Base-by-base conservation (phyloP, 2,329 filamentous ascomycete genomes). In the Polychaeton citri region DNA sequence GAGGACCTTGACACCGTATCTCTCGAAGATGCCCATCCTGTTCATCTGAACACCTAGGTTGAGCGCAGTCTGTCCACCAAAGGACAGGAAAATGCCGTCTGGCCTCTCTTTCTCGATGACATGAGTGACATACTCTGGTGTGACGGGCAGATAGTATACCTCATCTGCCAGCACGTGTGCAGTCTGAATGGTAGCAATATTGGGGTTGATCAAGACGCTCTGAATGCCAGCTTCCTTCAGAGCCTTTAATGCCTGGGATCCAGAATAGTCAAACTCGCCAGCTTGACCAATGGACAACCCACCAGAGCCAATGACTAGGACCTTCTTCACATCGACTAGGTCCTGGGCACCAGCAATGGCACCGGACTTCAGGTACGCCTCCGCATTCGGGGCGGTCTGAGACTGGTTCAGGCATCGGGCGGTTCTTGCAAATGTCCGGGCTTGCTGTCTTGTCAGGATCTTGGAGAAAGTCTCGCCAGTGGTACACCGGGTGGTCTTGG, bases 1-100 rank as follows among this genome's bases (percentile, higher is more conserved):
- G 35, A 98, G 75, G 33, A 98, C 90, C 64, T 84, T 88, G 59
- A 96, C 88, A 44, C 83, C 83, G 61, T 94, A 94, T 58, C 87
- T 84, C 52, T 95, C 86, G 51, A 95, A 94, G 47, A 94, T 76
- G 46, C 90, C 90, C 72, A 86, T 82, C 58, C 84, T 82, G 68
- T 98, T 79, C 86, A 96, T 92, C 68, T 93, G 76, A 43, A 98
- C 88, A 69, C 90, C 90, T 50, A 96, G 67, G 66, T 96, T 96
- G 57, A 98, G 75, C 50, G 83, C 90, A 21, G 90, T 98, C 70
- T 98, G 90, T 35, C 90, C 90, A 64, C 90, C 90, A 53, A 96
- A 98, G 35, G 86, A 90, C 51, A 96, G 74, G 67, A 96, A 90
- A 60, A 98, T 93, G 53, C 88, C 90, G 68, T 98, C 90, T 30